Percentiles rank a stretch among this genome's conserved stretches.
Evolutionary conservation across 139 green algal genomes (phyloP).

Genomic region (Chlamydomonas incerta): DNA sequence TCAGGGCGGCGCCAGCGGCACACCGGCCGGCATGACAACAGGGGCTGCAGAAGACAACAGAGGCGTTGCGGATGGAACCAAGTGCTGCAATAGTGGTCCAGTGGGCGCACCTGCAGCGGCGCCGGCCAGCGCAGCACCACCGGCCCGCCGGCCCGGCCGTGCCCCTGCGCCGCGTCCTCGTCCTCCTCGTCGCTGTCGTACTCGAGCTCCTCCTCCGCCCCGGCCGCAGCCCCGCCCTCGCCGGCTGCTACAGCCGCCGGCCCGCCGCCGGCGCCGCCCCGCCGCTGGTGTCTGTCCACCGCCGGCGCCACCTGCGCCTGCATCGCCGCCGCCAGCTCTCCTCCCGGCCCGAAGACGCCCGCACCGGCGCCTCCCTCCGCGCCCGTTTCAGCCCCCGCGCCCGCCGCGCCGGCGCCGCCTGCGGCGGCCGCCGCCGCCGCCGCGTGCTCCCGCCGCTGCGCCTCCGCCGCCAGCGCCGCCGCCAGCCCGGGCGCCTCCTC

Average conservation of each 20-base stretch:
- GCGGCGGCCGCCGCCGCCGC: neutral
- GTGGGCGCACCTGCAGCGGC: constrained; percentile 20
- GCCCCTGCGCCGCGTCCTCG: neutral
- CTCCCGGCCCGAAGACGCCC: neutral
- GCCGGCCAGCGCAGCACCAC: constrained; percentile 16
- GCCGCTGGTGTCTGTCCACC: neutral
- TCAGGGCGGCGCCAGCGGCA: no score
- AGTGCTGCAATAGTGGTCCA: no score
- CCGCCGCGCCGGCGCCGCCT: neutral
- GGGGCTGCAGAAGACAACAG: no score
- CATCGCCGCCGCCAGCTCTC: constrained; percentile 9
- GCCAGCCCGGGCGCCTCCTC: constrained; percentile 10
- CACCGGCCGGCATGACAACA: no score
- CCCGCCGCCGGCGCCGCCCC: neutral
- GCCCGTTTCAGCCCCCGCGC: neutral
- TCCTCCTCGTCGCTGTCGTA: neutral
- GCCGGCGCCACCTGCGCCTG: neutral
- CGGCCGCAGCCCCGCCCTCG: neutral
- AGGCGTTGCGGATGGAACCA: no score
- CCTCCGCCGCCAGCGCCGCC: neutral
- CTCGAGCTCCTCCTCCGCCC: neutral
- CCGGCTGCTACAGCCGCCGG: no score
- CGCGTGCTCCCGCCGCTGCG: neutral
- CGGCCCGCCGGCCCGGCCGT: no score
- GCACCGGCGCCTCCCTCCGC: neutral